Conservation (phyloP, 352 stramenopile genomes). For the Phytopythium delawarense region DNA sequence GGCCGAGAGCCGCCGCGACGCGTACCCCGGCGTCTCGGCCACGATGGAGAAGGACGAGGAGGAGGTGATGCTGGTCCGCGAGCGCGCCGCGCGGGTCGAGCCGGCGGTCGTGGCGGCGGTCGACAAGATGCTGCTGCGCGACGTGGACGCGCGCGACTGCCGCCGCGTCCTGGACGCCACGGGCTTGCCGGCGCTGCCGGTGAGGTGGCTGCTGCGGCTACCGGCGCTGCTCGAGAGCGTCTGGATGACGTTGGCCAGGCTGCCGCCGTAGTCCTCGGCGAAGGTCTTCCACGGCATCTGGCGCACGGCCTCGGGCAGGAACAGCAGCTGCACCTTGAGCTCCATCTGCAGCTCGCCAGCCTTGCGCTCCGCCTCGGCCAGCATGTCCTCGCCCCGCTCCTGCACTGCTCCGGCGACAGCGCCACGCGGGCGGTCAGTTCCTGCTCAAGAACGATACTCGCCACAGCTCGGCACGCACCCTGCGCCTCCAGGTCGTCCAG, state of each 20-base stretch:
- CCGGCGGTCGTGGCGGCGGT: neutral
- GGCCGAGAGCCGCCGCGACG: conserved; percentile 19
- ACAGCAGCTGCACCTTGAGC: conserved; percentile 78
- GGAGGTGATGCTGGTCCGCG: neutral
- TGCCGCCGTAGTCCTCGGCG: conserved; percentile 71
- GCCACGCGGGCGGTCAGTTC: conserved; percentile 7
- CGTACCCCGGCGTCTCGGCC: conserved; percentile 28
- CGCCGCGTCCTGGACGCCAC: conserved; percentile 6
- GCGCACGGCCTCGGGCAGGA: conserved; percentile 61
- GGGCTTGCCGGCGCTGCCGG: conserved; percentile 10
- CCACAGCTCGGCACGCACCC: conserved; percentile 20
- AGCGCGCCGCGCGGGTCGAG: neutral
- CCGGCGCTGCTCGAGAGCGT: conserved; percentile 31
- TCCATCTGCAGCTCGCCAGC: conserved; percentile 67
- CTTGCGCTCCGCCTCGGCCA: conserved; percentile 46
- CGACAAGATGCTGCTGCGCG: neutral
- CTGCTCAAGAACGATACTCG: neutral
- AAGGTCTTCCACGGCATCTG: conserved; percentile 80
- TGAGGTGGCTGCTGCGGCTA: neutral
- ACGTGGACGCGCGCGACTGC: conserved; percentile 5
- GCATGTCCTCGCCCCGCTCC: conserved; percentile 53
- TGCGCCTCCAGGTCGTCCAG: conserved; percentile 63
- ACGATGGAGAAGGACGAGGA: conserved; percentile 26
- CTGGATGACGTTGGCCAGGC: conserved; percentile 68
- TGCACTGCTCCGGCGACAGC: conserved; percentile 34